Percentiles rank a stretch among this genome's conserved stretches.
These are phyloP conservation scores for Pichiaceae sp. DNA, from an alignment of 1,139 yeast genomes.

Conservation along the genomic window DNA sequence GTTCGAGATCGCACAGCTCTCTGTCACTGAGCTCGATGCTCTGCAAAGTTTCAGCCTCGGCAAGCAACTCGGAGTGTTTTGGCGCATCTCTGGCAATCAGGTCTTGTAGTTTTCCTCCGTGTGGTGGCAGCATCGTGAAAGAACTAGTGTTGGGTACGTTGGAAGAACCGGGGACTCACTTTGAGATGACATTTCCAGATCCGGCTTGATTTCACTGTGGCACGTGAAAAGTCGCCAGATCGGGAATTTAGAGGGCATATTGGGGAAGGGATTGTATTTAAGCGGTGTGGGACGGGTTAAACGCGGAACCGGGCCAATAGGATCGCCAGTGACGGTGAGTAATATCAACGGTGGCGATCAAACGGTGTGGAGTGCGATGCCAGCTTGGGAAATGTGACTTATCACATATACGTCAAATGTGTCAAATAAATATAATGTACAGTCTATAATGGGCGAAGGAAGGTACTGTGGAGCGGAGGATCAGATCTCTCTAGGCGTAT, in stretches of 20 bases:
- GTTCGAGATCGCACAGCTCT: constrained; percentile 88
- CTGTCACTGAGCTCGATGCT: constrained; percentile 66
- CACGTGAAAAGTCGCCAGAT: not conserved
- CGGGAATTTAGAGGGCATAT: not conserved
- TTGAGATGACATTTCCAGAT: too few species aligned
- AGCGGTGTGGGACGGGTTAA: too few species aligned
- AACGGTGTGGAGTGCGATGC: too few species aligned
- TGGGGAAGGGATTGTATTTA: too few species aligned
- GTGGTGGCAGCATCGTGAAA: constrained; percentile 64
- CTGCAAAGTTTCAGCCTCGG: constrained; percentile 49
- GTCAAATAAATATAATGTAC: too few species aligned
- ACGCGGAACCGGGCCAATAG: too few species aligned
- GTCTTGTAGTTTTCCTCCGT: constrained; percentile 87
- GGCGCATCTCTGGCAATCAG: constrained; percentile 73
- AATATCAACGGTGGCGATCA: too few species aligned
- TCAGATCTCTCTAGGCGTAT: constrained; percentile 5
- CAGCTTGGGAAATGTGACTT: too few species aligned
- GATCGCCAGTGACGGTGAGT: too few species aligned
- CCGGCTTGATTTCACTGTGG: not conserved
- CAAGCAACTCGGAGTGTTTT: constrained; percentile 44
- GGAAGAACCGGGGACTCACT: constrained; percentile 3
- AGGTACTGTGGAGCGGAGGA: too few species aligned
- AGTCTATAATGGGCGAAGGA: too few species aligned
- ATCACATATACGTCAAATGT: too few species aligned
- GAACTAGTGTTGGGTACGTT: not conserved